Evolutionary conservation across 2,329 filamentous ascomycete species (phyloP), one percentile per base, ranked within the genome.

Genomic region (Neofusicoccum umdonicola): DNA sequence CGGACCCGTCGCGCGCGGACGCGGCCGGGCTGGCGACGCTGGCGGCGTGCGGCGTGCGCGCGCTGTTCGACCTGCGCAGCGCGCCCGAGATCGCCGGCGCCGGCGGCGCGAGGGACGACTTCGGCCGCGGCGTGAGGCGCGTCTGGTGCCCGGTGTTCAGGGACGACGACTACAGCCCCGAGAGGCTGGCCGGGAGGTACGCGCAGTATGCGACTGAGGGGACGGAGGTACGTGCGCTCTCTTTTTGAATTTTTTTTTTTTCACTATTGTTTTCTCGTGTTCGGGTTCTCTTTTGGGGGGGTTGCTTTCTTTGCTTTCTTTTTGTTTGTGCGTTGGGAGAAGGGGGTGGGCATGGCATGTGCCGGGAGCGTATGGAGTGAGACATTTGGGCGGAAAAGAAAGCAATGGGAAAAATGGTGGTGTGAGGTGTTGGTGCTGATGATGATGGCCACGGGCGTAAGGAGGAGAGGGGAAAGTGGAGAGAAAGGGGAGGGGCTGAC

Each of bases 31-130:
- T 74, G 71, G 44, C 58, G 2, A 37, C 65, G 11, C 17, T 76
- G 0, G 61, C 79, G 35, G 69, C 74, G 4, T 78, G 91, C 62
- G 83, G 84, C n/a, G 85, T 94, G 27, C 68, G 82, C 79, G 27
- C 81, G 83, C 67, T 91, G 60, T 93, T 88, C 73, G 90, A 93
- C 77, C 80, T 93, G 9, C 84, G 90, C 63, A 89, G 86, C 31
- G 75, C 77, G 17, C 78, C 80, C 17, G 88, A 91, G 77, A 84
- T 90, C 61, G 76, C 83, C 63, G 74, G 77, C 31, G 74, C 69
- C 1, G 73, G 70, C 70, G 65, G 64, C 0, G 71, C 65, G 76
- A 62, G 67, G 76, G 52, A 47, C n/a, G 56, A 15, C 1, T 35
- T 57, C 3, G 74, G 82, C 0, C 67, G 57, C 5, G 71, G 73